Evolutionary conservation across 2,329 filamentous ascomycete genomes (phyloP), one percentile per base, ranked within the genome.

Genomic region (Xylaria hypoxylon): DNA sequence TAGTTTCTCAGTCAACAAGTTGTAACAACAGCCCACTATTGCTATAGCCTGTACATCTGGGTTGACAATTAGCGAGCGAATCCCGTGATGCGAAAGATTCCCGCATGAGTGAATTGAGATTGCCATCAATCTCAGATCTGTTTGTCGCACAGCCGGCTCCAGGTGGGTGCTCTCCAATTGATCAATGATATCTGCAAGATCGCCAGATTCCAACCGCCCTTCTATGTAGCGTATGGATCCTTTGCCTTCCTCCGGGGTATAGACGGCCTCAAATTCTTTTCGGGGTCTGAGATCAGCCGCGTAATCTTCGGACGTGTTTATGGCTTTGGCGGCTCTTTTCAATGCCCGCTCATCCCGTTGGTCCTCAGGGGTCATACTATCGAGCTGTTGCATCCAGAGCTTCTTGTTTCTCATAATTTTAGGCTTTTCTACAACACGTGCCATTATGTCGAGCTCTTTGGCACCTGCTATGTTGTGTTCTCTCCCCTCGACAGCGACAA

Each of bases 1-100:
- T 13, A 97, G 87, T 64, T 92, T 89, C 80, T 98, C 96, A 0
- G 95, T 97, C 72, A 98, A 83, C 5, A 98, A 88, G 74, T 99
- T 99, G 84, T 99, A 98, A 84, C 96, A 99, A 83, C 96, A 99
- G 52, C 96, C 96, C 67, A 99, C 93, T 77, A 99, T 94, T 64
- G 95, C 95, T 24, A 98, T 91, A n/a, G 94, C 93, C 35, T 89
- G 88, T 62, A 98, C 94, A 4, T 89, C 87, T 0, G 92, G 90
- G 76, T 97, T 98, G 64, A 96, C 81, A 1, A 94, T 80, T 22
- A 99, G 86, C 0, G 95, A 96, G 15, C 93, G 90, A 64, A 99
- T 90, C 10, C 92, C 96, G 76, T 96, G 94, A 78, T 99, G 96
- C 0, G 96, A 92, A n/a, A 99, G 88, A 72, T 99, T 98, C 31